Evolutionary conservation across 805 yeast species (phyloP), one percentile per base, ranked within the genome.

Genomic region (Ogataea philodendri): DNA sequence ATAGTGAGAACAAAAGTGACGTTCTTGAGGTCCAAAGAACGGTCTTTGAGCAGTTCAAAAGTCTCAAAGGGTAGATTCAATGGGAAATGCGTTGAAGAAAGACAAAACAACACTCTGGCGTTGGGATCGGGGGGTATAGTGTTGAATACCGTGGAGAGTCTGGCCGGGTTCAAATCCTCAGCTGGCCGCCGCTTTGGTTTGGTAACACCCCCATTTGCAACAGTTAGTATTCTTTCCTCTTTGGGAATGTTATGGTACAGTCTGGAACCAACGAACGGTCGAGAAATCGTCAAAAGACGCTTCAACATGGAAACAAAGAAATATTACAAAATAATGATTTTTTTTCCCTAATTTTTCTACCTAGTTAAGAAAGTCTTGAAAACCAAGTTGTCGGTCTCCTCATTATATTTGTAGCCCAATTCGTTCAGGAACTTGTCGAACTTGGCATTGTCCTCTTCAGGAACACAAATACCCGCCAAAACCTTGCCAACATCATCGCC

Each of bases 401-500:
- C 96, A 11, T 63, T 66, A 59, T 74, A 84, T 26, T 74, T 72
- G 64, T 89, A 93, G 15, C 89, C 94, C 46, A 88, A 67, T 26
- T 74, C 72, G 21, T 73, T 66, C 59, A 93, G 68, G 59, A 87
- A 86, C 15, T 65, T 63, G 48, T 80, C 77, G 57, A 90, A 81
- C 14, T 76, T 80, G 17, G 61, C 72, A 35, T 74, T 72, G 35
- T 79, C 84, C 19, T 77, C 70, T 25, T 76, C 74, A 3, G 97
- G 96, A 16, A 89, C 87, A 32, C 80, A 79, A 39, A 94, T 73
- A 25, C 96, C 99, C 27, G 95, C 90, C 42, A 93, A 69, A 1
- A 93, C 86, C 60, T 87, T 87, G 29, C 95, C 97, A 29, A 93
- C 74, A 57, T 93, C 99, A 33, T 90, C 81, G 24, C 99, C 99